Evolutionary conservation across 2,329 filamentous ascomycete species (phyloP).

Genomic region (Diaporthe vexans): DNA sequence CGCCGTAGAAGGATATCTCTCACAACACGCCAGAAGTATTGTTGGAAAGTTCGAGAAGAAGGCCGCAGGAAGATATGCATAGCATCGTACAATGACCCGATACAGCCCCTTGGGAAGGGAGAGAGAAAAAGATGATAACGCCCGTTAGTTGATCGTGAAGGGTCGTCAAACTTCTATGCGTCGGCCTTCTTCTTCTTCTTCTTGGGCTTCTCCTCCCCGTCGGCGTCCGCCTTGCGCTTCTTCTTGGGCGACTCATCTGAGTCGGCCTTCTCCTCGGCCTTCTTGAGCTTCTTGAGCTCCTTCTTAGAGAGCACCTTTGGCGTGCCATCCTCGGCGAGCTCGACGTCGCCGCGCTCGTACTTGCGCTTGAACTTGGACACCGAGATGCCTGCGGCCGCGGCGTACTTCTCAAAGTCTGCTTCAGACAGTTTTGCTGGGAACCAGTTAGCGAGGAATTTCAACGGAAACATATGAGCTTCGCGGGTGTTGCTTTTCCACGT

Average conservation of each 20-base stretch:
- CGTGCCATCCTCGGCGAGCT: conserved; percentile 74
- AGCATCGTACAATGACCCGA: conserved; percentile 39
- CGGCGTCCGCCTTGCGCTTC: conserved; percentile 80
- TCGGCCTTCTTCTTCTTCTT: conserved; percentile 56
- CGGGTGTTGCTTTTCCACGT: conserved; percentile 49
- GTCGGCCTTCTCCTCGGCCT: conserved; percentile 68
- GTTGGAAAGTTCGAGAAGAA: conserved; percentile 39
- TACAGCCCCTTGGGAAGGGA: conserved; percentile 25
- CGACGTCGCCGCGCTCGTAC: conserved; percentile 81
- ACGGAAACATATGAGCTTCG: conserved; percentile 56
- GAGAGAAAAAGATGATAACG: conserved; percentile 13
- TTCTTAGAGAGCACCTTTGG: conserved; percentile 81
- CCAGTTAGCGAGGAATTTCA: conserved; percentile 12
- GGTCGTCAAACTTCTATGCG: conserved; percentile 29
- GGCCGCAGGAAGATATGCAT: conserved; percentile 39
- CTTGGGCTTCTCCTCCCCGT: conserved; percentile 73
- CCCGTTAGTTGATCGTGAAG: conserved; percentile 1
- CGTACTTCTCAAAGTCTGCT: conserved; percentile 71
- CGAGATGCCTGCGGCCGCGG: conserved; percentile 77
- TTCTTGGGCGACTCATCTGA: conserved; percentile 65
- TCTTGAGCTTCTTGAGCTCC: conserved; percentile 80
- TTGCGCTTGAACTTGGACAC: conserved; percentile 85
- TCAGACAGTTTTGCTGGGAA: conserved; percentile 62
- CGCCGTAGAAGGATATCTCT: conserved; percentile 43
- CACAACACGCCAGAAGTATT: conserved; percentile 38